Percentiles rank a stretch among this genome's conserved stretches.
These are phyloP conservation scores for Rhypophila decipiens DNA, from an alignment of 495 filamentous ascomycete genomes.

Conservation along the genomic window DNA sequence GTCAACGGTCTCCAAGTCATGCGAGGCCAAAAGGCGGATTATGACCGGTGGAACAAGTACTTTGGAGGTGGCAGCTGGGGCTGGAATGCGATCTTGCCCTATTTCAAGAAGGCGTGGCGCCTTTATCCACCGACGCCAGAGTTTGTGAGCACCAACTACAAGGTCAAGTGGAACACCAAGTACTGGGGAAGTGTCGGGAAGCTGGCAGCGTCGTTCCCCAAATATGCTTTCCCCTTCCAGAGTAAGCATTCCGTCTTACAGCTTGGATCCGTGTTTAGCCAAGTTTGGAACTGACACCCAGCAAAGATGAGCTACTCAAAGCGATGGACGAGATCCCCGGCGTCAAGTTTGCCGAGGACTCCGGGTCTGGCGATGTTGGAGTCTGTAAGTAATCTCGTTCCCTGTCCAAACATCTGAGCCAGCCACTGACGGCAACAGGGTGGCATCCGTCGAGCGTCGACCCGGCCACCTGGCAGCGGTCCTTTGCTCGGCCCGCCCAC, in stretches of 20 bases:
- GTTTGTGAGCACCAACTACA: not conserved
- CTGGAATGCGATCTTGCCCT: conserved; percentile 40
- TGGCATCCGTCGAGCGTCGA: no score
- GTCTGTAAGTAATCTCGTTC: conserved; percentile 35
- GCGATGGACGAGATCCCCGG: conserved; percentile 33
- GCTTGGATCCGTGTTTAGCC: conserved; percentile 6
- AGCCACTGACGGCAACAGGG: no score
- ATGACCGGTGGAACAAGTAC: conserved; percentile 38
- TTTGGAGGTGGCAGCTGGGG: conserved; percentile 30
- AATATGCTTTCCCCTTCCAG: no score
- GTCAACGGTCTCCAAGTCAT: conserved; percentile 41
- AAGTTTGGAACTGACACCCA: not conserved
- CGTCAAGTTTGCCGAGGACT: conserved; percentile 30
- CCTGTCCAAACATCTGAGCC: no score
- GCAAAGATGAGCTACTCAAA: conserved; percentile 20
- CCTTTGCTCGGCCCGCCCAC: conserved; percentile 33
- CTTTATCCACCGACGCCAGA: not conserved
- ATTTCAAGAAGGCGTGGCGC: conserved; percentile 27
- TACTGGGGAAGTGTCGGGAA: no score
- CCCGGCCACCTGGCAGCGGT: conserved; percentile 24
- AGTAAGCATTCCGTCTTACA: no score
- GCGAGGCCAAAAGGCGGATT: conserved; percentile 35
- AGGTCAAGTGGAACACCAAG: no score
- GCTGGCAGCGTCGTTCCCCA: no score
- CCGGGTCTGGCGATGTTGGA: conserved; percentile 28